Evolutionary conservation across 345 rosid species (phyloP).

Genomic region (Erucastrum elatum): DNA sequence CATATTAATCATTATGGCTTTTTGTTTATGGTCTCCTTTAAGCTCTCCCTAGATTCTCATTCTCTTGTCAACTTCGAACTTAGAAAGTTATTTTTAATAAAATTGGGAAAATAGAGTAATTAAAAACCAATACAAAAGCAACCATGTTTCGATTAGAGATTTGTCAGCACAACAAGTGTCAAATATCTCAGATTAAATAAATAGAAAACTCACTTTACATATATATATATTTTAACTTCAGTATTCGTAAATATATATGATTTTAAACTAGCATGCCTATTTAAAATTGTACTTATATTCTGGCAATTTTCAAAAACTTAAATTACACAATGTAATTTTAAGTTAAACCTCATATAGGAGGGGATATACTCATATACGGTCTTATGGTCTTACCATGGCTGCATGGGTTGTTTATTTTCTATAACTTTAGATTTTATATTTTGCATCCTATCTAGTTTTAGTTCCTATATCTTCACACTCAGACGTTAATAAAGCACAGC

Average conservation of each 20-base stretch:
- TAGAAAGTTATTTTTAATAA: constrained; percentile 16
- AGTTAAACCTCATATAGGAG: too few species aligned
- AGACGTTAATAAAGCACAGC: background rate
- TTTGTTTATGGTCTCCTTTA: constrained; percentile 27
- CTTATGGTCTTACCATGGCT: background rate
- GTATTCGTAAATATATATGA: background rate
- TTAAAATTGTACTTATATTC: background rate
- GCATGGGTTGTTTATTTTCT: background rate
- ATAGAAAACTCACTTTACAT: constrained; percentile 11
- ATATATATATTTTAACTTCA: background rate
- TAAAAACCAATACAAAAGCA: constrained; percentile 19
- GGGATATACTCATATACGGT: background rate
- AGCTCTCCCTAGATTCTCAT: constrained; percentile 34
- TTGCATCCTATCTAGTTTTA: background rate
- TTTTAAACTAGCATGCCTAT: background rate
- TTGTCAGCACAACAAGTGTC: constrained; percentile 14
- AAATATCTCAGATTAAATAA: background rate
- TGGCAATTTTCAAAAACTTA: too few species aligned
- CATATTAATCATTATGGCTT: constrained; percentile 40
- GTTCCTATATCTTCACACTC: background rate
- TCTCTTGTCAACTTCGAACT: constrained; percentile 36
- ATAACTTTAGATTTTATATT: background rate
- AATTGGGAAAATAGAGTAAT: constrained; percentile 2
- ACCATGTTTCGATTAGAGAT: constrained; percentile 22
- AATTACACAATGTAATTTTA: too few species aligned